Base-by-base conservation (phyloP, 1,284 basidiomycete genomes). In the Ganoderma resinaceum region DNA sequence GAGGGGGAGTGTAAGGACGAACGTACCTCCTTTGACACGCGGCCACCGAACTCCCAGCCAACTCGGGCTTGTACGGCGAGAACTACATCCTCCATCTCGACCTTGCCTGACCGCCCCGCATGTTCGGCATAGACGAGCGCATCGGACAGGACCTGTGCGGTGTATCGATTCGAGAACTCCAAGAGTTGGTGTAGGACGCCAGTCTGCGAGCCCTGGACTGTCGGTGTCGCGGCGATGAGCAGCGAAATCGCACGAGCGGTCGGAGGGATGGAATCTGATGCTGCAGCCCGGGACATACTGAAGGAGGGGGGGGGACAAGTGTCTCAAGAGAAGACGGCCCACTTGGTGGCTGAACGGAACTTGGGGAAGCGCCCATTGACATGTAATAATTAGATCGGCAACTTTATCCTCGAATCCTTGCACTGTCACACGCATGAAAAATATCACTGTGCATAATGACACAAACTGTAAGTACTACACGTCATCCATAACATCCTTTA, bases 121-220 rank as follows among this genome's bases (percentile, higher is more conserved):
- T 99, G 97, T 75, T 99, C 97, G 0, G 96, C 93, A 78, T 98
- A 97, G 31, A 96, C 90, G 70, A 94, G 90, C 14, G 97, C 95
- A 78, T 97, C 95, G 8, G 91, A 91, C 55, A 99, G 83, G 18
- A 98, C 93, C 73, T 99, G 96, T 35, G 92, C 87, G 0, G 96
- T 96, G 81, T 99, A 99, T 81, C 97, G 87, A 79, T 98, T 93
- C 0, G 97, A 91, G 79, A 99, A 98, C 81, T 99, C 97, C 66
- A 99, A 89, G 5, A 99, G 88, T 79, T 98, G 97, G 75, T 97
- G 93, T 1, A 99, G 87, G 2, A 99, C 97, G 2, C 92, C 92
- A 7, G 97, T 96, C 75, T 99, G 96, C 7, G 94, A 91, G 81
- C 99, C 97, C 71, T 96, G 91, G 0, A 99, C 92, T 5, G 91